A percentile compares a stretch with the other conserved stretches of the same genome.
These are phyloP conservation scores for Prunus kanzakura DNA, from an alignment of 306 rosid genomes.

Conservation along the genomic window DNA sequence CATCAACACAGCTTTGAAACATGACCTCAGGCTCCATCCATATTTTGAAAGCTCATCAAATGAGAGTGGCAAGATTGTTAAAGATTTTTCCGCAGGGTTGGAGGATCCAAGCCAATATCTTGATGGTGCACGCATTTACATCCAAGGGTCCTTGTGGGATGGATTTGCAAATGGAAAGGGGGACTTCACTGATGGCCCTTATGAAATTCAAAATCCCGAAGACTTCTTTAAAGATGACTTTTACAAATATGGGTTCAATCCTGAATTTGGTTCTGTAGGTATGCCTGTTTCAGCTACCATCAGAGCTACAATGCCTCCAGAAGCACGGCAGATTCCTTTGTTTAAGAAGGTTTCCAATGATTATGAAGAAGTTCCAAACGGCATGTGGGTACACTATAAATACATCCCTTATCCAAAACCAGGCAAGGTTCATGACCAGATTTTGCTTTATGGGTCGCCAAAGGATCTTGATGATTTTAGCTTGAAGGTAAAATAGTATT, in stretches of 20 bases:
- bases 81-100: slow-evolving; percentile 14
- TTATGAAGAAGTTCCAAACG: slow-evolving; percentile 87
- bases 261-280: slow-evolving; percentile 93
- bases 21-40: slow-evolving; percentile 79
- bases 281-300: slow-evolving; percentile 91
- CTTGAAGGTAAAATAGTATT: slow-evolving; percentile 53
- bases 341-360: slow-evolving; percentile 62
- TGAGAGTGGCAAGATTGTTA: slow-evolving; percentile 31
- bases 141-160: slow-evolving; percentile 91
- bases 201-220: slow-evolving; percentile 91
- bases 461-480: slow-evolving; percentile 89
- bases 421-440: slow-evolving; percentile 74
- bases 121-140: slow-evolving; percentile 82
- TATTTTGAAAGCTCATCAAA: slow-evolving; percentile 32
- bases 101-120: slow-evolving; percentile 81
- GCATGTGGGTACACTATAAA: slow-evolving; percentile 89
- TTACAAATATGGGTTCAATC: slow-evolving; percentile 81
- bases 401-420: slow-evolving; percentile 93
- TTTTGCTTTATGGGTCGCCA: slow-evolving; percentile 71
- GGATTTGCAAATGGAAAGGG: slow-evolving; percentile 94
- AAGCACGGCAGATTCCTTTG: slow-evolving; percentile 86
- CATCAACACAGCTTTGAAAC: slow-evolving; percentile 65
- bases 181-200: slow-evolving; percentile 83
- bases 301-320: slow-evolving; percentile 84
- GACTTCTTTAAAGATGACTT: slow-evolving; percentile 58